Evolutionary conservation across 179 eudicot genomes (phyloP), one percentile per base, ranked within the genome.

Genomic region (Silene vulgaris): DNA sequence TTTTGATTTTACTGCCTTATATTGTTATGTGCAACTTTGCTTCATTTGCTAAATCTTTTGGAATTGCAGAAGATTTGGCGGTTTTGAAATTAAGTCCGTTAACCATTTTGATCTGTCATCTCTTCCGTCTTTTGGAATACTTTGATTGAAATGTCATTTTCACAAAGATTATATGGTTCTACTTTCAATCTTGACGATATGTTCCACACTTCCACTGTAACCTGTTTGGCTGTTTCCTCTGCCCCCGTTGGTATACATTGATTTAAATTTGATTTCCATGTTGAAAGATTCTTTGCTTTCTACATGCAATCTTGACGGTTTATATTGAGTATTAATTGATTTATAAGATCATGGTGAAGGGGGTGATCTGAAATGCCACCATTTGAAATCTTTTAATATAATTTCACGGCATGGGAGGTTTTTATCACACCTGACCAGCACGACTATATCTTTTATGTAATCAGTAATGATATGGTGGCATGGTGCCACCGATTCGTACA

Each of bases 51-150:
- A 28, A 60, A 69, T 35, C 40, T 35, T 35, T 1, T 5, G 61
- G 50, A 21, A 50, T 11, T 52, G 37, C 56, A 28, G 35, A 30
- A 16, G 50, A 56, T 23, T n/a, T 8, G 8, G 32, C 2, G 11
- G 21, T 23, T 28, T 11, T 30, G 32, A 60, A 21, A 54, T 77
- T 21, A 7, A 60, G 76, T 59, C 21, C 69, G 65, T 74, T 65
- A 9, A 70, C 75, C 8, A 30, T 61, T 59, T 23, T 74, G 68
- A 30, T 65, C 65, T 79, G 28, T 32, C 29, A n/a, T 19, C 16
- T 63, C n/a, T 45, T 65, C 56, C 14, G 17, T 6, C 20, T 45
- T 68, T 11, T 67, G 59, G 74, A 30, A 52, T 63, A n/a, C 17
- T 9, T n/a, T 69, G 28, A 45, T 35, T n/a, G 17, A 63, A 48